Evolutionary conservation across 2,329 filamentous ascomycete genomes (phyloP).

Genomic region (Talaromyces albobiverticillius): DNA sequence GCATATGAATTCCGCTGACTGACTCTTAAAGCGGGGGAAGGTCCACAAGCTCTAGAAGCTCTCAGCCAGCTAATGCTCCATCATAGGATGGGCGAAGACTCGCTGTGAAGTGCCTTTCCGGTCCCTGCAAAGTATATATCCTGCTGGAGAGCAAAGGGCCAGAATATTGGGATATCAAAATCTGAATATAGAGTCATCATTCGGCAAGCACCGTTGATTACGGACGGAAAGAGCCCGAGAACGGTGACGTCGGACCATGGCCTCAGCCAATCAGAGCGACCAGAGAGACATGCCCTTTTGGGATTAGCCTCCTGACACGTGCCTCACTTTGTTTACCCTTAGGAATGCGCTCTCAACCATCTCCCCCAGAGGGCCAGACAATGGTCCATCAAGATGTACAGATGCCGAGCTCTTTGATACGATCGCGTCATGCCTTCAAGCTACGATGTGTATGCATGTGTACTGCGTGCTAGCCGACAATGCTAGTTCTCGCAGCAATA

Average conservation of each 20-base stretch:
- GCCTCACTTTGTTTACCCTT: not conserved
- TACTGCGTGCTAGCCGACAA: too few species aligned
- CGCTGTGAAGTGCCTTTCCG: too few species aligned
- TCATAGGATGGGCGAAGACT: not conserved
- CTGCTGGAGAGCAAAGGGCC: too few species aligned
- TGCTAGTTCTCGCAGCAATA: too few species aligned
- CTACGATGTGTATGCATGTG: too few species aligned
- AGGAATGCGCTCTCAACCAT: too few species aligned
- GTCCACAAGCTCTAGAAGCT: constrained; percentile 2
- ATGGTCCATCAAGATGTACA: too few species aligned
- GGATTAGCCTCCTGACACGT: not conserved
- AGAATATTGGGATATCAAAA: not conserved
- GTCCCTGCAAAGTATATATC: too few species aligned
- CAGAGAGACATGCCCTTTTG: not conserved
- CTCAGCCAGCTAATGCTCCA: not conserved
- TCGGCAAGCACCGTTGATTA: not conserved
- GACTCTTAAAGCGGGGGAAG: not conserved
- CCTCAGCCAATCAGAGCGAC: constrained; percentile 3
- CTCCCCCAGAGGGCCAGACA: too few species aligned
- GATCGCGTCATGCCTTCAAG: too few species aligned
- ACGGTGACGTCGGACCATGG: constrained; percentile 6
- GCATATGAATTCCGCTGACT: not conserved
- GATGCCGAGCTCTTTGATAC: too few species aligned
- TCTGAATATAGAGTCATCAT: not conserved
- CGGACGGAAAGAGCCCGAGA: not conserved